Percentiles rank a stretch among this genome's conserved stretches.
Evolutionary conservation across 108 stramenopile species (phyloP).

Genomic region (Fistulifera solaris): DNA sequence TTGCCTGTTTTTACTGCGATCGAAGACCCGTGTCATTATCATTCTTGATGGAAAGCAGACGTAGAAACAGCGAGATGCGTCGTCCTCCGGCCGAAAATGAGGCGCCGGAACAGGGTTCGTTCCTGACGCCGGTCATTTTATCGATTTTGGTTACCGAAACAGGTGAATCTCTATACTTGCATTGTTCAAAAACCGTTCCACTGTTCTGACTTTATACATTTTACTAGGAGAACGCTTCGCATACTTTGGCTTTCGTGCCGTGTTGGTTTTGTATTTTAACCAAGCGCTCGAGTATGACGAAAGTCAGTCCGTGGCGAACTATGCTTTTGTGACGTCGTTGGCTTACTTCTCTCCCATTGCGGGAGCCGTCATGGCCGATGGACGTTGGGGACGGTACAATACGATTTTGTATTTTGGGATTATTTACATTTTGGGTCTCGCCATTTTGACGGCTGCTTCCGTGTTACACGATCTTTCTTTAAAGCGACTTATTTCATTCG

Average conservation of each 20-base stretch:
- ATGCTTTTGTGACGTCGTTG: conserved; percentile 22
- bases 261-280: conserved; percentile 44
- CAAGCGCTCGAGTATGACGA: conserved; percentile 31
- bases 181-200: too few species aligned
- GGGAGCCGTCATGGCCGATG: conserved; percentile 48
- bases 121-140: conserved; percentile 10
- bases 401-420: conserved; percentile 42
- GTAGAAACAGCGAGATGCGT: too few species aligned
- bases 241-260: conserved; percentile 53
- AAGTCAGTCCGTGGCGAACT: conserved; percentile 24
- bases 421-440: conserved; percentile 40
- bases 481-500: conserved; percentile 16
- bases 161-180: not conserved
- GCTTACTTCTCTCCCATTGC: conserved; percentile 45
- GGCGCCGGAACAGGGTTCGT: not conserved
- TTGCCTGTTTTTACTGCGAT: too few species aligned
- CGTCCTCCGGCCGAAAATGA: not conserved
- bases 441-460: conserved; percentile 20
- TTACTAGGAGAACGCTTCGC: conserved; percentile 33
- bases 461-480: conserved; percentile 1
- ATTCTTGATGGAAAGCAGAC: too few species aligned
- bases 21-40: too few species aligned
- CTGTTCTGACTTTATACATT: too few species aligned
- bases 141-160: conserved; percentile 8
- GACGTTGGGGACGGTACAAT: conserved; percentile 35